Base-by-base conservation (phyloP, 495 filamentous ascomycete species). In the Lophiotrema nucula region DNA sequence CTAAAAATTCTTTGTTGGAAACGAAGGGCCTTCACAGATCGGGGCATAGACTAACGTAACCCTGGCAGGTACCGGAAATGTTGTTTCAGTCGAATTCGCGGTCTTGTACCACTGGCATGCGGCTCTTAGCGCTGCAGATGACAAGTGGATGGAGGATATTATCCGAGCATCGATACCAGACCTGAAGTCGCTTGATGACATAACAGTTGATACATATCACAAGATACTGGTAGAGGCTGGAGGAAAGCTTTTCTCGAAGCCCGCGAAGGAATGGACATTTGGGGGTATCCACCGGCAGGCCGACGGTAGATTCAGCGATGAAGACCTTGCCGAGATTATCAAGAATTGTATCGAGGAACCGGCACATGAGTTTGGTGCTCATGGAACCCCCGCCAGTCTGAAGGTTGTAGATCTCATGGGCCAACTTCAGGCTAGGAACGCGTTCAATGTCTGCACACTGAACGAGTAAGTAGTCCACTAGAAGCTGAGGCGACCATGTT, bases 221-320 rank as follows among this genome's bases (percentile, higher is more conserved):
- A 68, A 74, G 66, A 77, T 81, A 1, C 70, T 87, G 53, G 70
- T 68, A 28, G 77, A 76, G 60, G 77, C 77, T 56, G 82, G 81
- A 23, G 55, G 76, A 31, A 70, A 60, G 43, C 72, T 85, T 8
- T 65, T 76, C n/a, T 67, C 69, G 13, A 81, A 83, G 24, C 78
- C 79, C 8, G 67, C 76, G 22, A 73, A 82, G 24, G 26, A 60
- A 62, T 79, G 84, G 53, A 80, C 76, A n/a, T 87, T 86, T 64
- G 81, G 73, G 19, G 67, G 73, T 15, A 70, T 87, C 37, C 51
- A 82, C 64, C 75, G 84, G 60, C 70, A 74, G 45, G 65, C 69
- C 6, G 75, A 84, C 56, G 84, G 84, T 12, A 78, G 53, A 18
- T 83, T 84, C 72, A 74, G 74, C 15, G 83, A 87, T 46, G 77